These are phyloP conservation scores for Paecilomyces variotii DNA, from an alignment of 2,329 filamentous ascomycete genomes.

Conservation along the genomic window DNA sequence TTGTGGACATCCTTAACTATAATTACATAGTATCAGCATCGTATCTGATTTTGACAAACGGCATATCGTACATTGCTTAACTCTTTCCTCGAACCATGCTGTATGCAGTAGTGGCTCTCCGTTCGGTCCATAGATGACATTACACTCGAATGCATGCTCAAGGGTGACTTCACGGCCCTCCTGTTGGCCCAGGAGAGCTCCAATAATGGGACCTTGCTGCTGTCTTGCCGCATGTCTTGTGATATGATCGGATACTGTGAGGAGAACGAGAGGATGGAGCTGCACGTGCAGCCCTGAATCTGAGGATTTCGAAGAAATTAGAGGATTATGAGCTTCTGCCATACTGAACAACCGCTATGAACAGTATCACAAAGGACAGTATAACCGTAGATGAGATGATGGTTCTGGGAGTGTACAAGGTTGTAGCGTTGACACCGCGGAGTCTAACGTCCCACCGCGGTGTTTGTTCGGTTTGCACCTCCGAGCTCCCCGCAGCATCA, in stretches of 20 bases:
- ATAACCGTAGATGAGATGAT: background rate
- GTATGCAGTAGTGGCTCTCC: constrained; percentile 57
- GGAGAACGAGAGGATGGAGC: constrained; percentile 87
- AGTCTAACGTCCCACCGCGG: constrained; percentile 10
- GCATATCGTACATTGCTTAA: constrained; percentile 68
- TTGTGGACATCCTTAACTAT: constrained; percentile 85
- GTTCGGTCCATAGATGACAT: constrained; percentile 43
- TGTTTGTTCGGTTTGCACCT: constrained; percentile 25
- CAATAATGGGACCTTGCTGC: constrained; percentile 68
- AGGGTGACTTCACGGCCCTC: constrained; percentile 84
- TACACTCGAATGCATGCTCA: constrained; percentile 86
- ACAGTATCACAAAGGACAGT: background rate
- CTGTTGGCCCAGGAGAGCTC: constrained; percentile 84
- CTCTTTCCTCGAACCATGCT: constrained; percentile 65
- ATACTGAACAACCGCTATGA: constrained; percentile 31
- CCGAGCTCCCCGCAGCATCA: constrained; percentile 7
- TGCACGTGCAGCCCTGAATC: constrained; percentile 72
- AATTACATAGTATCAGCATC: background rate
- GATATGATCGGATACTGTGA: constrained; percentile 95
- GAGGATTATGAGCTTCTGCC: constrained; percentile 46
- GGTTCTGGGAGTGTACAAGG: background rate
- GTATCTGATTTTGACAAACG: background rate
- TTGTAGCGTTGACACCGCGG: constrained; percentile 1
- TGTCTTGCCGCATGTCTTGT: constrained; percentile 77
- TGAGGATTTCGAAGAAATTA: constrained; percentile 59